Evolutionary conservation across 495 filamentous ascomycete species (phyloP), one percentile per base, ranked within the genome.

Genomic region (Aspergillus hancockii): DNA sequence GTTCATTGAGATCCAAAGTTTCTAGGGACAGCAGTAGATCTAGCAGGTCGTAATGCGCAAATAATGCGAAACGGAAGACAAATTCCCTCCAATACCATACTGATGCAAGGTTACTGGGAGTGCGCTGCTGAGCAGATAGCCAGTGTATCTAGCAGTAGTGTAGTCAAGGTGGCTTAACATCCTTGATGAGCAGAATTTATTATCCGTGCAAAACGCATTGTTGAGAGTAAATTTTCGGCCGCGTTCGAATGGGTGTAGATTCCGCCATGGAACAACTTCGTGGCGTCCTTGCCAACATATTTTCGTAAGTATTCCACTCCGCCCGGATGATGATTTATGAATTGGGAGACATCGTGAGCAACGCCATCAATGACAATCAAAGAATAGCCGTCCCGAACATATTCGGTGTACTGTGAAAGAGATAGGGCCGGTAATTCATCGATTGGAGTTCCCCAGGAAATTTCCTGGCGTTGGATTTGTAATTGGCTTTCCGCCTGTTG

Each of bases 401-500:
- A 88, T 67, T 90, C 85, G 59, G 93, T 87, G 63, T 92, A 97
- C 67, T 96, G 91, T 53, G 97, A 93, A 89, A 92, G 97, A 74
- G 91, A 89, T 79, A 97, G 86, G 61, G 97, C 93, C 34, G 94
- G 93, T 3, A 98, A 85, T 71, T 92, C 87, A 71, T 97, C 92
- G 22, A 97, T 86, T 50, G 94, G 93, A 62, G 88, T 83, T 77
- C 94, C 93, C 93, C 93, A 98, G 61, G 89, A 68, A 63, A 93
- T 91, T 84, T 93, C 93, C 80, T 94, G 92, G 75, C 97, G 93
- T 62, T 97, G 87, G 83, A 97, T 97, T 91, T 98, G 97, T 83
- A 97, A 94, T 49, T 88, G 76, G 79, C 97, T 93, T 79, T 98
- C 94, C 38, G 97, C n/a, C n/a, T n/a, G n/a, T n/a, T n/a, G n/a